Percentiles rank a stretch among this genome's conserved stretches.
Conservation (phyloP, 352 stramenopile genomes). For the Blastocystis sp. region DNA sequence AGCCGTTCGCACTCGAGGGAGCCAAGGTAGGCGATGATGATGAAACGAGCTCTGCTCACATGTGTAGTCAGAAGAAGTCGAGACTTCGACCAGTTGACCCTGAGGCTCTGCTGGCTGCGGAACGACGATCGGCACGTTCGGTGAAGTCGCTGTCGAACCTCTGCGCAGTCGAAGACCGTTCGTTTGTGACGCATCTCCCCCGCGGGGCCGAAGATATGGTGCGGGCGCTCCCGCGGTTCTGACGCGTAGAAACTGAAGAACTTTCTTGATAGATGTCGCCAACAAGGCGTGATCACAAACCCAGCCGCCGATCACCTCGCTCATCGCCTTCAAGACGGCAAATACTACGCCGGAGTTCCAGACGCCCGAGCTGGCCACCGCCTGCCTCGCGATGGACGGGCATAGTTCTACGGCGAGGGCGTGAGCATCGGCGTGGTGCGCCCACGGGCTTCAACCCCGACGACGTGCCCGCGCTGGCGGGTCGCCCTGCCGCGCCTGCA, state of each 20-base stretch:
- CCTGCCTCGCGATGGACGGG: constrained; percentile 59
- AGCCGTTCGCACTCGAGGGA: constrained; percentile 29
- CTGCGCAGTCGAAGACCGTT: constrained; percentile 25
- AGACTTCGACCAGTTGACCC: constrained; percentile 65
- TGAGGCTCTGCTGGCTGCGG: constrained; percentile 20
- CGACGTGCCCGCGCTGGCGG: constrained; percentile 32
- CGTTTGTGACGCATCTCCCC: constrained; percentile 60
- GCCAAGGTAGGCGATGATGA: background rate
- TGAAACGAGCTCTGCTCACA: background rate
- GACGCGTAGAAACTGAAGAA: constrained; percentile 33
- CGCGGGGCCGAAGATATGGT: constrained; percentile 58
- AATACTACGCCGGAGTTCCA: constrained; percentile 51
- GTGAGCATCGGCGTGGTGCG: constrained; percentile 63
- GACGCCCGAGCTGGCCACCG: constrained; percentile 49
- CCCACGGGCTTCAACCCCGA: constrained; percentile 43
- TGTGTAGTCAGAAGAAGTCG: constrained; percentile 21
- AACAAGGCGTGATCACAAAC: constrained; percentile 57
- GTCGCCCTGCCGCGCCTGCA: constrained; percentile 54
- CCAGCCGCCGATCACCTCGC: constrained; percentile 61
- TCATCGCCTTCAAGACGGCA: constrained; percentile 61
- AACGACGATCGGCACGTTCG: constrained; percentile 16
- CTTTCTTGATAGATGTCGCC: constrained; percentile 49
- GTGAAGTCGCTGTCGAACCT: background rate
- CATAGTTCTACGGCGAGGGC: constrained; percentile 49
- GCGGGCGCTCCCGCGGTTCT: background rate